These are phyloP conservation scores for Psilocybe subaeruginosa DNA, from an alignment of 768 basidiomycete species.

Conservation along the genomic window DNA sequence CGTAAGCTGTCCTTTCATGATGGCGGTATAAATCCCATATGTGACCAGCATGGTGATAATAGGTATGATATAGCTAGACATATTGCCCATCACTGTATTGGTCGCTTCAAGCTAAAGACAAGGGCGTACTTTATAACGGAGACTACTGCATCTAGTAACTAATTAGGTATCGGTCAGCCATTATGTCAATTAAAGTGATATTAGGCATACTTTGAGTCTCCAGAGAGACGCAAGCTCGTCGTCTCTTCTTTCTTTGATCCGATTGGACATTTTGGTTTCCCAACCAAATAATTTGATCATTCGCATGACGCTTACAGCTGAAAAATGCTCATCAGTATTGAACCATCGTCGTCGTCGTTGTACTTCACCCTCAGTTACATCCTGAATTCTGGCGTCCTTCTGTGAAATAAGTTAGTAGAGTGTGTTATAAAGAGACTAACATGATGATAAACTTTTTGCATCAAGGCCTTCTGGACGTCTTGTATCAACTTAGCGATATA, in stretches of 20 bases:
- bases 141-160: not conserved
- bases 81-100: not conserved
- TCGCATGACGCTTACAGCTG: constrained; percentile 55
- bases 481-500: constrained; percentile 53
- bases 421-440: not conserved
- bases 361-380: constrained; percentile 47
- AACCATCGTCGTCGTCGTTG: not conserved
- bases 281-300: constrained; percentile 78
- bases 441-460: constrained; percentile 40
- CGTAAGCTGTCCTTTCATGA: constrained; percentile 42
- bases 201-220: constrained; percentile 11
- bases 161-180: not conserved
- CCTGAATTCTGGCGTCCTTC: constrained; percentile 60
- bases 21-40: constrained; percentile 55
- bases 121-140: not conserved
- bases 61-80: constrained; percentile 33
- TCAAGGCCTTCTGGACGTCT: constrained; percentile 45
- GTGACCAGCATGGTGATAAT: constrained; percentile 67
- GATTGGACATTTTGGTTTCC: constrained; percentile 57
- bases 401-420: not conserved
- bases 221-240: constrained; percentile 50
- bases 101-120: not conserved
- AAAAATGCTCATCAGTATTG: not conserved
- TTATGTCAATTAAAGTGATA: not conserved
- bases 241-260: constrained; percentile 58